Evolutionary conservation across 2,329 filamentous ascomycete species (phyloP), one percentile per base, ranked within the genome.

Genomic region (Plenodomus biglobosus): DNA sequence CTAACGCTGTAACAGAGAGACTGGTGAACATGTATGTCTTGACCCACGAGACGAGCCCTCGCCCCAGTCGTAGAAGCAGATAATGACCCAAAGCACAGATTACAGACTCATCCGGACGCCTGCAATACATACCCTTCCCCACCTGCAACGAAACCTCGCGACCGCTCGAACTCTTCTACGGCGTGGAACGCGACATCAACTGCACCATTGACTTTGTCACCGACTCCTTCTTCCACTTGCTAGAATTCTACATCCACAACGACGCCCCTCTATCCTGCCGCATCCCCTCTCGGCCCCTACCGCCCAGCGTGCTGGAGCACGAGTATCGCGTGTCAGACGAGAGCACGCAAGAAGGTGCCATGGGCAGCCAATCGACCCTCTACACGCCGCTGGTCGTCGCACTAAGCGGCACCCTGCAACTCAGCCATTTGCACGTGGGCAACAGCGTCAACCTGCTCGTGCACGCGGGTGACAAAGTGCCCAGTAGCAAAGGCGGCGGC

Each of bases 171-270:
- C 86, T 99, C 70, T 81, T 84, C 71, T 97, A 96, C 76, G 92
- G 92, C 70, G 75, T 88, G 59, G 89, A 92, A 69, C 73, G 73
- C 58, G 91, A 95, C 69, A 75, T 90, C 60, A 92, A 92, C 76
- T 94, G 89, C 78, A 94, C 89, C 46, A 85, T 94, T 62, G 78
- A 86, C 66, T 81, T 88, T 74, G 80, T 92, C 62, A 80, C 82
- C 63, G 89, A 92, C 69, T 82, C 87, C 35, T 87, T 92, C 79
- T 94, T 90, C 79, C 89, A 94, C 74, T 60, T 92, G 42, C 86
- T 92, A 76, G 89, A 97, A 76, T 97, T 96, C 80, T 97, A 97
- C 80, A 86, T 97, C 71, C 94, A 97, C 80, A 91, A 88, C 76
- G 94, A 99, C 74, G 92, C 91, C 16, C 94, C 94, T 8, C 80